A percentile compares a stretch with the other conserved stretches of the same genome.
Conservation (phyloP, 495 filamentous ascomycete species). For the Annulohypoxylon stygium region DNA sequence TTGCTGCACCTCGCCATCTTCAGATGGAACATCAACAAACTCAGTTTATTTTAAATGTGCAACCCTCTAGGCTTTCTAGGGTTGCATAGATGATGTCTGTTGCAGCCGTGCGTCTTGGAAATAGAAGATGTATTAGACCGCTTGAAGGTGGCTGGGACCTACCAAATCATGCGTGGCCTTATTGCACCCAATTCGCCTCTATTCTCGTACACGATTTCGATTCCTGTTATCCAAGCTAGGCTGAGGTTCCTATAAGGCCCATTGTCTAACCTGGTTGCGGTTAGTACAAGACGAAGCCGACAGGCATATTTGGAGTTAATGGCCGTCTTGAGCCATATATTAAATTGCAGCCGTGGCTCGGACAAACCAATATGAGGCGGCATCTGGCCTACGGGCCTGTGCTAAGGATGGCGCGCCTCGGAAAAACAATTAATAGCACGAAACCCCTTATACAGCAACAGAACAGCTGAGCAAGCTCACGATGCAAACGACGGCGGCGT, state of each 20-base stretch:
- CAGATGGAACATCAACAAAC: slow-evolving; percentile 2
- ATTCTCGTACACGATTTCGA: slow-evolving; percentile 1
- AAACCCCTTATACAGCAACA: slow-evolving; percentile 9
- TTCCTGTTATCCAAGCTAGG: neutral
- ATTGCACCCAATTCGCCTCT: neutral
- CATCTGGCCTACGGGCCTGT: neutral
- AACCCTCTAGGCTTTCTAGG: neutral
- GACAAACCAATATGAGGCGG: neutral
- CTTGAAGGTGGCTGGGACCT: neutral
- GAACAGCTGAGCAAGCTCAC: slow-evolving; percentile 4
- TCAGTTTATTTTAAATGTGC: neutral
- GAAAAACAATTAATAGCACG: slow-evolving; percentile 1
- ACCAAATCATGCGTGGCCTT: neutral
- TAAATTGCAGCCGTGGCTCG: neutral
- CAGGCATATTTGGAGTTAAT: neutral
- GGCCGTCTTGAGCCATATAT: neutral
- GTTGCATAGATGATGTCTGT: neutral
- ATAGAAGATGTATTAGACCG: neutral
- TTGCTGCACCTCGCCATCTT: neutral
- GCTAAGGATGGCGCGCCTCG: neutral
- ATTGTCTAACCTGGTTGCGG: neutral
- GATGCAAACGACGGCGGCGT: slow-evolving; percentile 32
- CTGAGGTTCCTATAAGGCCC: neutral
- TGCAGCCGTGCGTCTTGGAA: neutral
- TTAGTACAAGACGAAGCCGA: neutral